Evolutionary conservation across 345 rosid genomes (phyloP).

Genomic region (Zanthoxylum bungeanum): DNA sequence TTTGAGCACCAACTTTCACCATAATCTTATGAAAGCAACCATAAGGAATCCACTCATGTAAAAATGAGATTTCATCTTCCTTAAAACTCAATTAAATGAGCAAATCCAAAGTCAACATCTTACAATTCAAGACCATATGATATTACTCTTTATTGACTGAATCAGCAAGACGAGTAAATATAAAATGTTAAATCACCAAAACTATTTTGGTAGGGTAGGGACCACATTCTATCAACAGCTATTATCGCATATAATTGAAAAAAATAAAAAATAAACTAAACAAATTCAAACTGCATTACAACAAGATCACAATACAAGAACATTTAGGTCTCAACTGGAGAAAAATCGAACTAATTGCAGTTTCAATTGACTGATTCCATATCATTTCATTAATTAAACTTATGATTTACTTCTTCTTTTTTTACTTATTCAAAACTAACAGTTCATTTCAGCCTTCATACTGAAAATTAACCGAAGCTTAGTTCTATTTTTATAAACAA

Average conservation of each 20-base stretch:
- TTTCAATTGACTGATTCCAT: not conserved
- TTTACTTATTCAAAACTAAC: not conserved
- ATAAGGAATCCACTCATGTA: not conserved
- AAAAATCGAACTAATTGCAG: not conserved
- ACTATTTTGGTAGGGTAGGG: not conserved
- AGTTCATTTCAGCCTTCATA: not conserved
- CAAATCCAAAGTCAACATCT: conserved; percentile 5
- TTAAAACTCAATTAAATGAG: not conserved
- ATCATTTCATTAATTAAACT: not conserved
- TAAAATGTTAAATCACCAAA: not conserved
- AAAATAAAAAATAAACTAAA: too few relatives aligned
- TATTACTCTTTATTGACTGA: conserved; percentile 8
- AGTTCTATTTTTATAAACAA: not conserved
- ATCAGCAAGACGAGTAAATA: not conserved
- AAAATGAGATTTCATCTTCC: not conserved
- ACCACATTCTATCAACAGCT: not conserved
- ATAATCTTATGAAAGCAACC: not conserved
- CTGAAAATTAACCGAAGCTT: not conserved
- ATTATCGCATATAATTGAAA: not conserved
- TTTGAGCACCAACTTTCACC: not conserved
- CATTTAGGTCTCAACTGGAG: not conserved
- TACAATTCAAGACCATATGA: conserved; percentile 7
- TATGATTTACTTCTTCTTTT: too few relatives aligned
- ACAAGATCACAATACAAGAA: not conserved
- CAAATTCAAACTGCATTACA: conserved; percentile 12